phyloP scores from a whole-genome alignment of 768 basidiomycete species.

The Tylopilus rubrobrunneus region DNA sequence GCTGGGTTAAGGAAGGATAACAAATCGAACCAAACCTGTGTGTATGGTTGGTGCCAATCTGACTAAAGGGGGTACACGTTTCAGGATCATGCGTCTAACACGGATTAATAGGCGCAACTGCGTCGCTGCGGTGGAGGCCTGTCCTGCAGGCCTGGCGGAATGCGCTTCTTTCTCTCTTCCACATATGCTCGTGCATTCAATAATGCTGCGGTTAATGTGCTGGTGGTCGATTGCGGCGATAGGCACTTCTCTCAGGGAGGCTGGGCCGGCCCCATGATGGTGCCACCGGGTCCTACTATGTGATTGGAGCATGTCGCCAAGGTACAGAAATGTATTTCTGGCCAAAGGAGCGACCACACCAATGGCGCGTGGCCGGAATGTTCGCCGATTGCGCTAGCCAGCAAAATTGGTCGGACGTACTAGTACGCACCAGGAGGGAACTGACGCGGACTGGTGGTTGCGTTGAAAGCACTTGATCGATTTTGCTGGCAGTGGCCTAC shows the following conservation, averaged over 20 bases:
- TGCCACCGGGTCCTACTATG: constrained; percentile 1
- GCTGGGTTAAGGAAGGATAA: not conserved
- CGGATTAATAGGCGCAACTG: constrained; percentile 12
- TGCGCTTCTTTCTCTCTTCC: not conserved
- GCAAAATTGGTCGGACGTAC: not conserved
- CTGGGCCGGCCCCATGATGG: not conserved
- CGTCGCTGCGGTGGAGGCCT: not conserved
- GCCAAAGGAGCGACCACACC: constrained; percentile 1
- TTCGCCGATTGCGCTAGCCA: not conserved
- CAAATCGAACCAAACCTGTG: not conserved
- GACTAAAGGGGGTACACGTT: constrained; percentile 13
- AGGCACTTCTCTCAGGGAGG: not conserved
- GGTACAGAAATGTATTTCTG: constrained; percentile 17
- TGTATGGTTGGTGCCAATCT: constrained; percentile 1
- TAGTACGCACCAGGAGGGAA: not conserved
- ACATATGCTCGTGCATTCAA: not conserved
- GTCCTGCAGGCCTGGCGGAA: constrained; percentile 6
- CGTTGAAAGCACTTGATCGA: not conserved
- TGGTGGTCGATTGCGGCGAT: not conserved
- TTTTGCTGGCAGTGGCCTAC: not conserved
- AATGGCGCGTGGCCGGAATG: not conserved
- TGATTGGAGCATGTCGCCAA: not conserved
- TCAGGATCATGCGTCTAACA: constrained; percentile 11
- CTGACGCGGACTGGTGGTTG: not conserved
- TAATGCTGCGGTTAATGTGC: constrained; percentile 2